Conservation (phyloP, 257 asterid species). For the Leonotis leonurus region DNA sequence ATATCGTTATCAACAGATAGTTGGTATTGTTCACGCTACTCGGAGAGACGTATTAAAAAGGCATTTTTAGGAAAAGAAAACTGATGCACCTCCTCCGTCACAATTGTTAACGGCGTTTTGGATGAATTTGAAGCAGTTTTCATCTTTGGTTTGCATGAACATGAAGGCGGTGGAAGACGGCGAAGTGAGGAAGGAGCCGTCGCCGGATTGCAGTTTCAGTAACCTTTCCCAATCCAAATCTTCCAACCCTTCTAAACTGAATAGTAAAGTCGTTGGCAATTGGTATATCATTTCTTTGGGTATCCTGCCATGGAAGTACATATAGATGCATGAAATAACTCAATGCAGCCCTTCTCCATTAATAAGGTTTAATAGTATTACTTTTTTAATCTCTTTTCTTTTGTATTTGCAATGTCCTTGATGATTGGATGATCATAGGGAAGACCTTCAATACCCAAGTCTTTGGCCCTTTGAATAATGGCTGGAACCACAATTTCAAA, state of each 20-base stretch:
- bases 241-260: conserved; percentile 37
- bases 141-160: conserved; percentile 37
- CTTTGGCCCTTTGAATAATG: conserved; percentile 25
- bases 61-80: too few species aligned
- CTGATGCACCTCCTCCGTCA: conserved; percentile 45
- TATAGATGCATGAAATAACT: too few species aligned
- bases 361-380: too few species aligned
- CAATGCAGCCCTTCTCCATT: too few species aligned
- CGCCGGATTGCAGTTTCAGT: conserved; percentile 26
- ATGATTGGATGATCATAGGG: conserved; percentile 18
- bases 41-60: too few species aligned
- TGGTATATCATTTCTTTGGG: conserved; percentile 31
- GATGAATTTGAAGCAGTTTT: conserved; percentile 28
- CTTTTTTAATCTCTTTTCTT: background rate
- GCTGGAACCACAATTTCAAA: conserved; percentile 41
- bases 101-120: conserved; percentile 11
- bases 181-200: conserved; percentile 48
- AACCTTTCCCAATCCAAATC: conserved; percentile 40
- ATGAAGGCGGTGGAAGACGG: conserved; percentile 50
- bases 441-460: conserved; percentile 16
- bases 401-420: conserved; percentile 7
- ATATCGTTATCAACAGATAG: too few species aligned
- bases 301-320: conserved; percentile 27
- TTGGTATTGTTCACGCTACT: too few species aligned
- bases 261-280: conserved; percentile 31